These are phyloP conservation scores for Fusarium luffae DNA, from an alignment of 2,329 filamentous ascomycete genomes.

Conservation along the genomic window DNA sequence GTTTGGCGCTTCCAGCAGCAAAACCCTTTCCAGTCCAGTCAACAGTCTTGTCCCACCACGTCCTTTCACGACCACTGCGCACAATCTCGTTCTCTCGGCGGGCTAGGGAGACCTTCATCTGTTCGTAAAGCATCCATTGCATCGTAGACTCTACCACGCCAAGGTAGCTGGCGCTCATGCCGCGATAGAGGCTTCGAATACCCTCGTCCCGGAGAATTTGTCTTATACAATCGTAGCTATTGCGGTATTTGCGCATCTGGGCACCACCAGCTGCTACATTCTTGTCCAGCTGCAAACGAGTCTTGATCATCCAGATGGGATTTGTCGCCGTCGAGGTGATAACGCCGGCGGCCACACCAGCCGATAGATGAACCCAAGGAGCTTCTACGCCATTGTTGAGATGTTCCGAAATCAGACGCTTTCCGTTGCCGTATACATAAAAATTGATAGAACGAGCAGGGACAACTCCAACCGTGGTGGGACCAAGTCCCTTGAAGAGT, in stretches of 20 bases:
- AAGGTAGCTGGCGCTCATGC: constrained; percentile 90
- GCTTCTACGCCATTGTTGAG: constrained; percentile 77
- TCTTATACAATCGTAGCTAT: constrained; percentile 86
- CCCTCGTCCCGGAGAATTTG: constrained; percentile 87
- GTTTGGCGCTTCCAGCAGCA: constrained; percentile 85
- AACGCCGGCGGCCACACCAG: constrained; percentile 82
- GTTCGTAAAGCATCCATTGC: constrained; percentile 95
- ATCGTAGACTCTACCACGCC: constrained; percentile 90
- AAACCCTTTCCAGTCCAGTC: constrained; percentile 82
- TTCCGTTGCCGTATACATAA: constrained; percentile 92
- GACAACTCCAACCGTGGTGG: constrained; percentile 89
- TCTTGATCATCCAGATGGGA: constrained; percentile 97
- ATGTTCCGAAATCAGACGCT: constrained; percentile 79
- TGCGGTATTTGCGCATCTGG: constrained; percentile 78
- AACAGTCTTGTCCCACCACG: constrained; percentile 77
- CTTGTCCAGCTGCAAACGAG: constrained; percentile 90
- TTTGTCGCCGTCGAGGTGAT: constrained; percentile 92
- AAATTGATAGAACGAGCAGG: constrained; percentile 94
- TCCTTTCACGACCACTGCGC: constrained; percentile 70
- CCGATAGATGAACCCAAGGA: constrained; percentile 80
- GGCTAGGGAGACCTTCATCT: constrained; percentile 82
- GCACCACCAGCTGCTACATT: constrained; percentile 72
- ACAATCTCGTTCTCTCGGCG: constrained; percentile 69
- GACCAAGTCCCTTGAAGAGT: constrained; percentile 92
- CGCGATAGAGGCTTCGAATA: constrained; percentile 84